Evolutionary conservation across 345 rosid species (phyloP).

Genomic region (Arabidopsis arenosa): DNA sequence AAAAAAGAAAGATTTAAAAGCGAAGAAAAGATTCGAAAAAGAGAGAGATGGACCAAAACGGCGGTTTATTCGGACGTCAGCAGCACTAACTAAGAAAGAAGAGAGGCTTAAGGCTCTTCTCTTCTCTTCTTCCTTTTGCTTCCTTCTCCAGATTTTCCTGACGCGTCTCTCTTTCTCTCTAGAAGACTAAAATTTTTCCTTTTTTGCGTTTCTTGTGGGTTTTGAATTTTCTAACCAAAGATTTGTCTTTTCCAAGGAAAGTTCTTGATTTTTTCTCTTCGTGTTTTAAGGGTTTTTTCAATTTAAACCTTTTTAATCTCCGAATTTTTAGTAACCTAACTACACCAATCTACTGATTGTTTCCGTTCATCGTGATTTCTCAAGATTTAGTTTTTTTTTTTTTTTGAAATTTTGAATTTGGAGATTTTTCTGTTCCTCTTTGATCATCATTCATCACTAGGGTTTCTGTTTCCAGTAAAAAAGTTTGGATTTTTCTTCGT

Average conservation of each 20-base stretch:
- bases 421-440: constrained; percentile 28
- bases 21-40: constrained; percentile 38
- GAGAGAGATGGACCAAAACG: constrained; percentile 39
- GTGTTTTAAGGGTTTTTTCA: constrained; percentile 18
- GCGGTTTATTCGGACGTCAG: constrained; percentile 48
- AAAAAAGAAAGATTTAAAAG: constrained; percentile 7
- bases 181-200: not conserved
- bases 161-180: constrained; percentile 33
- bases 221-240: constrained; percentile 33
- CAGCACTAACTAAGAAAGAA: constrained; percentile 38
- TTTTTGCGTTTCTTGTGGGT: constrained; percentile 25
- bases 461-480: constrained; percentile 19
- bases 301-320: not conserved
- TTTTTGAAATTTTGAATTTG: constrained; percentile 26
- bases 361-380: constrained; percentile 2
- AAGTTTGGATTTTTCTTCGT: not conserved
- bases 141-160: constrained; percentile 4
- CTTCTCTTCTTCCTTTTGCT: constrained; percentile 12
- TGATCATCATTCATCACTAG: constrained; percentile 22
- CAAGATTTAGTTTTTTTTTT: not conserved
- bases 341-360: not conserved
- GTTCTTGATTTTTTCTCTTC: constrained; percentile 28
- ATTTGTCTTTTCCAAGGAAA: constrained; percentile 12
- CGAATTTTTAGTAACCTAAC: not conserved
- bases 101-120: not conserved